These are phyloP conservation scores for Dalbergia oliveri DNA, from an alignment of 306 rosid genomes.

Conservation along the genomic window DNA sequence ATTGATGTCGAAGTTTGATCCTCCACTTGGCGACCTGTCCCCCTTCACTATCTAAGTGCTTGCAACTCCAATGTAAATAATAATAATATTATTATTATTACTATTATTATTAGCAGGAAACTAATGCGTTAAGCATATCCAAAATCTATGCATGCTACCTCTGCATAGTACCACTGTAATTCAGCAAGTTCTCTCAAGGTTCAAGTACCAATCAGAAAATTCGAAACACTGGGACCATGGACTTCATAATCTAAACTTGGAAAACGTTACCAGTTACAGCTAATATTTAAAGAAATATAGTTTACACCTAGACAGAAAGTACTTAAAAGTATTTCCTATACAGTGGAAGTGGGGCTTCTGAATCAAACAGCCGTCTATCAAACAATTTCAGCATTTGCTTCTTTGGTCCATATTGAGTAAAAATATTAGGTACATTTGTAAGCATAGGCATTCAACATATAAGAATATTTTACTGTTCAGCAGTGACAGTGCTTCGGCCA, in stretches of 20 bases:
- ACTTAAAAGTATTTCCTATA: slow-evolving; percentile 12
- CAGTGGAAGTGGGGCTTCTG: slow-evolving; percentile 9
- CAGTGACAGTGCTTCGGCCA: neutral
- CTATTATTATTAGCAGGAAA: too few species aligned
- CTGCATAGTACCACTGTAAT: neutral
- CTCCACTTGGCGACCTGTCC: neutral
- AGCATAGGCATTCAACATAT: slow-evolving; percentile 15
- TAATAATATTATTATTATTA: neutral
- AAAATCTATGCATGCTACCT: slow-evolving; percentile 3
- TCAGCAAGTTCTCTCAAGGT: neutral
- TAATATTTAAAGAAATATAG: neutral
- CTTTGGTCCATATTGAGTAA: slow-evolving; percentile 12
- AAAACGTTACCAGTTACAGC: neutral
- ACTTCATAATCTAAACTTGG: neutral
- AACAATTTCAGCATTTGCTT: slow-evolving; percentile 25
- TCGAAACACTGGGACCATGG: neutral
- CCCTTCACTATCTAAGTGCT: neutral
- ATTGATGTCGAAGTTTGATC: neutral
- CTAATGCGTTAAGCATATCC: neutral
- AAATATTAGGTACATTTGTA: slow-evolving; percentile 8
- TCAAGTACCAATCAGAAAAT: slow-evolving; percentile 13
- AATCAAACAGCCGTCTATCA: slow-evolving; percentile 18
- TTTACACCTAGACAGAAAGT: slow-evolving; percentile 8
- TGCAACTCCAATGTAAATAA: neutral
- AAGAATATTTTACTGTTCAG: slow-evolving; percentile 7